phyloP scores from a whole-genome alignment of 345 rosid species.

The Euphorbia tirucalli region DNA sequence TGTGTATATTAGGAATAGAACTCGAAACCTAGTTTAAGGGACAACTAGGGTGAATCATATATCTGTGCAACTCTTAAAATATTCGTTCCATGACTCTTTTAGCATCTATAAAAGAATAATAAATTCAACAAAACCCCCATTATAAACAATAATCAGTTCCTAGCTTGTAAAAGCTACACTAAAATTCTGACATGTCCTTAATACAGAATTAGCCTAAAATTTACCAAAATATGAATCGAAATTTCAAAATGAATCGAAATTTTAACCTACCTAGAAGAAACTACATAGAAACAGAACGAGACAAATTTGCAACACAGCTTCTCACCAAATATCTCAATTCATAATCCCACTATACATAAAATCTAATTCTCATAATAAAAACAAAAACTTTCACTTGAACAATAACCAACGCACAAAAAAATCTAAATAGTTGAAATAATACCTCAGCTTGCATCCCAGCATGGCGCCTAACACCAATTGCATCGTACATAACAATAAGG shows the following conservation, averaged over 20 bases:
- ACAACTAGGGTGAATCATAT: not conserved
- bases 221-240: not conserved
- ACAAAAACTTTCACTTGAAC: not conserved
- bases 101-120: not conserved
- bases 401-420: not conserved
- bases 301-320: not conserved
- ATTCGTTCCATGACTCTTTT: not conserved
- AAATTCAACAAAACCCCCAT: not conserved
- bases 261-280: not conserved
- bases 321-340: not conserved
- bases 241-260: not conserved
- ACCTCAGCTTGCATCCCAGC: constrained; percentile 99
- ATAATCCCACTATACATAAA: too few species aligned
- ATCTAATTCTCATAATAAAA: not conserved
- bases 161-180: not conserved
- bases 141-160: not conserved
- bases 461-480: constrained; percentile 91
- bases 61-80: not conserved
- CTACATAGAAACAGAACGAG: too few species aligned
- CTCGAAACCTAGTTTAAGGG: too few species aligned
- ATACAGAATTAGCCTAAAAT: not conserved
- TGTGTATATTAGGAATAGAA: too few species aligned
- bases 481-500: constrained; percentile 93
- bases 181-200: not conserved
- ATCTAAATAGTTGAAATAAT: not conserved